Conservation (phyloP, 768 basidiomycete species). For the Mrakia blollopis region DNA sequence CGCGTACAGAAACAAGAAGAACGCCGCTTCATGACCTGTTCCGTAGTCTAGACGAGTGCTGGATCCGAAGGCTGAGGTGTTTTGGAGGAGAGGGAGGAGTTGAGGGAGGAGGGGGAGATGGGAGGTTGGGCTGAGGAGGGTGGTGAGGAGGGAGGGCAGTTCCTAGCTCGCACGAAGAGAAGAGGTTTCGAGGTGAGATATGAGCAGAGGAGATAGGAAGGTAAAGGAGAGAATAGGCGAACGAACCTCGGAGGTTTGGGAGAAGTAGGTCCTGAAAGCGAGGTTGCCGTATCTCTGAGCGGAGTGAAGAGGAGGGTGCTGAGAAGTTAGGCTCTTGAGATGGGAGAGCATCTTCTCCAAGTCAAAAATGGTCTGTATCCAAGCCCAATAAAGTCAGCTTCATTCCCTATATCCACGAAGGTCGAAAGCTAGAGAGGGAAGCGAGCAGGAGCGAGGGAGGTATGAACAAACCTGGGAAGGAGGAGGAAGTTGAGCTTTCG, state of each 20-base stretch:
- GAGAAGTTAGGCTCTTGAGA: conserved; percentile 69
- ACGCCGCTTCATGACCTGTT: conserved; percentile 90
- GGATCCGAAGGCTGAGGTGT: conserved; percentile 71
- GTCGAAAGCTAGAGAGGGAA: background rate
- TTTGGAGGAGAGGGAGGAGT: conserved; percentile 69
- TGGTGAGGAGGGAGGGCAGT: conserved; percentile 51
- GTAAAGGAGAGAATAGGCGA: conserved; percentile 24
- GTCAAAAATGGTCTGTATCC: conserved; percentile 42
- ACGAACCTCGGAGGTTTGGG: conserved; percentile 67
- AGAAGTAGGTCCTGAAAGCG: conserved; percentile 79
- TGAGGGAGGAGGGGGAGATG: conserved; percentile 54
- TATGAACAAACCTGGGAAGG: background rate
- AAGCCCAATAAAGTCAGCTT: conserved; percentile 5
- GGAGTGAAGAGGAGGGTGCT: conserved; percentile 66
- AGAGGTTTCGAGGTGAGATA: background rate
- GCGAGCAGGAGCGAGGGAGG: background rate
- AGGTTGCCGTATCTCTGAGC: conserved; percentile 89
- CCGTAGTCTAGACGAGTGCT: conserved; percentile 92
- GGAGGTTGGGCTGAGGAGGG: conserved; percentile 51
- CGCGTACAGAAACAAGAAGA: conserved; percentile 61
- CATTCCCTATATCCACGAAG: no score
- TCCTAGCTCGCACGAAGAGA: conserved; percentile 51
- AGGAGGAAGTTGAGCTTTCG: background rate
- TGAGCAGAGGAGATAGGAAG: background rate
- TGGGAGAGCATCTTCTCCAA: conserved; percentile 59